Conservation (phyloP, 352 stramenopile species). For the Globisporangium camurandrum region DNA sequence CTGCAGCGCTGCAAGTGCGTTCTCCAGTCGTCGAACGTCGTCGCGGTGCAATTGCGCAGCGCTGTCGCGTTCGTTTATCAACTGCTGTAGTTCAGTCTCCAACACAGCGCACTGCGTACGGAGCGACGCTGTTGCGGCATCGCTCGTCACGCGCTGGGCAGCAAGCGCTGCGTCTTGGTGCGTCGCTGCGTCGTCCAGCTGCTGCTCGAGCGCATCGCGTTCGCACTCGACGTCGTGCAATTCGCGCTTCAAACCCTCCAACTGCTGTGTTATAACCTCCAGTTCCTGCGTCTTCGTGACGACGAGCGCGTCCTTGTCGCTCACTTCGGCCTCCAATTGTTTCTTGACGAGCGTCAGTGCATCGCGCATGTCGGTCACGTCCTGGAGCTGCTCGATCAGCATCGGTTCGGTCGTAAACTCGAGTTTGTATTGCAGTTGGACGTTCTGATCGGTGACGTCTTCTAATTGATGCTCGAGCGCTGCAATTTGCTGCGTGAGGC, state of each 20-base stretch:
- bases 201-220: conserved; percentile 25
- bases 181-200: conserved; percentile 22
- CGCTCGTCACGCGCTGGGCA: conserved; percentile 28
- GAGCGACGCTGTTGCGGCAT: conserved; percentile 13
- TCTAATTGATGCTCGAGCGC: conserved; percentile 53
- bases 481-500: conserved; percentile 27
- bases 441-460: conserved; percentile 71
- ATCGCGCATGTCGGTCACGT: conserved; percentile 76
- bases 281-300: conserved; percentile 26
- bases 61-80: conserved; percentile 11
- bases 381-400: conserved; percentile 72
- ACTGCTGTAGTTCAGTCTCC: too few relatives aligned
- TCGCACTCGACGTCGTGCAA: conserved; percentile 27
- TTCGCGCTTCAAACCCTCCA: conserved; percentile 30
- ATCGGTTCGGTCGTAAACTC: conserved; percentile 79
- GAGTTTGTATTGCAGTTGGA: conserved; percentile 80
- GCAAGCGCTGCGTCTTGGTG: conserved; percentile 24
- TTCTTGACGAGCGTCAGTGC: conserved; percentile 60
- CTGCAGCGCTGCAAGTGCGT: background rate
- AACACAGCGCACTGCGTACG: conserved; percentile 23
- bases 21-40: conserved; percentile 17
- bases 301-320: conserved; percentile 55
- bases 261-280: conserved; percentile 29
- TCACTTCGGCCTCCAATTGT: conserved; percentile 57
- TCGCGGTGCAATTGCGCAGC: conserved; percentile 24